Evolutionary conservation across 768 basidiomycete genomes (phyloP).

Genomic region (Botryobasidium botryosum): DNA sequence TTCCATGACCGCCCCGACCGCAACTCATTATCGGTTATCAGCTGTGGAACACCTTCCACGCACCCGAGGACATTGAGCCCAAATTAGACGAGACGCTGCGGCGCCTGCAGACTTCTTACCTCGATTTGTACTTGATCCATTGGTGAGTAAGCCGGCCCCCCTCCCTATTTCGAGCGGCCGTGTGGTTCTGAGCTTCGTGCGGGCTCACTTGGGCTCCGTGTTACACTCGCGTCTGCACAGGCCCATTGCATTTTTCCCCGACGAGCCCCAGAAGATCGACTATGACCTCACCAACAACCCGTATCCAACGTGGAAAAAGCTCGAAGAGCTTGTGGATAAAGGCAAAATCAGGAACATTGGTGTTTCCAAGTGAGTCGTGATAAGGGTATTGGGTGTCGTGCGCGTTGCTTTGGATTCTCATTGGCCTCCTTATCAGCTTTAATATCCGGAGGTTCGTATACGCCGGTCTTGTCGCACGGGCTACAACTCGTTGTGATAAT

Average conservation of each 20-base stretch:
- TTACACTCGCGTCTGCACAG: background rate
- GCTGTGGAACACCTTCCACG: background rate
- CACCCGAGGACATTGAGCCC: constrained; percentile 21
- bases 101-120: constrained; percentile 52
- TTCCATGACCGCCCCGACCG: background rate
- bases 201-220: too few relatives aligned
- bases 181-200: too few relatives aligned
- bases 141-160: too few relatives aligned
- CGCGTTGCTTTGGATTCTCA: too few relatives aligned
- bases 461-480: too few relatives aligned
- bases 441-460: background rate
- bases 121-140: constrained; percentile 27
- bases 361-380: constrained; percentile 10
- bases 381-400: too few relatives aligned
- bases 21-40: background rate
- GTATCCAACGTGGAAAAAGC: constrained; percentile 36
- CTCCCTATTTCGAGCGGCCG: too few relatives aligned
- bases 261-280: background rate
- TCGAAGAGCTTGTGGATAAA: constrained; percentile 51
- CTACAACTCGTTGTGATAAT: too few relatives aligned
- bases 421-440: background rate
- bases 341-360: constrained; percentile 70
- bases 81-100: constrained; percentile 55
- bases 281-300: background rate
- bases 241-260: background rate